Evolutionary conservation across 2,329 filamentous ascomycete species (phyloP).

Genomic region (Fusarium algeriense): DNA sequence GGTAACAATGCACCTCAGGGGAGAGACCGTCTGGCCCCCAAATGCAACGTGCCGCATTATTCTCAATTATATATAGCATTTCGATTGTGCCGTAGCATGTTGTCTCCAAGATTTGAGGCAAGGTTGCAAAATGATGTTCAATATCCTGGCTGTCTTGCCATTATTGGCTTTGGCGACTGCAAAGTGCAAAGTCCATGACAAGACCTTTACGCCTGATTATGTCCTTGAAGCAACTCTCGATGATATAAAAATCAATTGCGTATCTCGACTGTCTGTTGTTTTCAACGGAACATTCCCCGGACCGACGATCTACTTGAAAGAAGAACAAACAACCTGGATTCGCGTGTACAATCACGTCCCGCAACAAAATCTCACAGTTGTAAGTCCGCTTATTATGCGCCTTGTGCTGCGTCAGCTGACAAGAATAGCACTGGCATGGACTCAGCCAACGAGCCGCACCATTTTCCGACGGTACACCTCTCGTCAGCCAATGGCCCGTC

Average conservation of each 20-base stretch:
- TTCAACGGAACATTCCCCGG: slow-evolving; percentile 30
- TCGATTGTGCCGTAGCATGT: background rate
- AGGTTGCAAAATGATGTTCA: slow-evolving; percentile 1
- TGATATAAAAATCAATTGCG: slow-evolving; percentile 27
- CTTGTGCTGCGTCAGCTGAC: background rate
- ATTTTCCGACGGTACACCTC: slow-evolving; percentile 73
- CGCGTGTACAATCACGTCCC: slow-evolving; percentile 27
- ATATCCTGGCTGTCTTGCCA: slow-evolving; percentile 9
- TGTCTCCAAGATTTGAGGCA: fast-evolving
- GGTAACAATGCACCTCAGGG: background rate
- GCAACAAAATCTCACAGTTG: slow-evolving; percentile 31
- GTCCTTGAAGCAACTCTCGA: slow-evolving; percentile 22
- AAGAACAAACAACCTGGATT: slow-evolving; percentile 35
- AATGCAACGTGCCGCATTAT: background rate
- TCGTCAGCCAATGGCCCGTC: slow-evolving; percentile 75
- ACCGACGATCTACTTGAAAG: slow-evolving; percentile 11
- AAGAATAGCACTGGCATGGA: slow-evolving; percentile 74
- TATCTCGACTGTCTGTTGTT: background rate
- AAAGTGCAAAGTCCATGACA: slow-evolving; percentile 10
- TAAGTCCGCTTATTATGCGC: background rate
- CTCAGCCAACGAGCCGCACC: slow-evolving; percentile 69
- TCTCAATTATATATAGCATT: background rate
- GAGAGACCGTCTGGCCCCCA: background rate
- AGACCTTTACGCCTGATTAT: slow-evolving; percentile 24
- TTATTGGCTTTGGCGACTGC: slow-evolving; percentile 13